These are phyloP conservation scores for Botrytis cinerea DNA, from an alignment of 2,329 filamentous ascomycete species.

Conservation along the genomic window DNA sequence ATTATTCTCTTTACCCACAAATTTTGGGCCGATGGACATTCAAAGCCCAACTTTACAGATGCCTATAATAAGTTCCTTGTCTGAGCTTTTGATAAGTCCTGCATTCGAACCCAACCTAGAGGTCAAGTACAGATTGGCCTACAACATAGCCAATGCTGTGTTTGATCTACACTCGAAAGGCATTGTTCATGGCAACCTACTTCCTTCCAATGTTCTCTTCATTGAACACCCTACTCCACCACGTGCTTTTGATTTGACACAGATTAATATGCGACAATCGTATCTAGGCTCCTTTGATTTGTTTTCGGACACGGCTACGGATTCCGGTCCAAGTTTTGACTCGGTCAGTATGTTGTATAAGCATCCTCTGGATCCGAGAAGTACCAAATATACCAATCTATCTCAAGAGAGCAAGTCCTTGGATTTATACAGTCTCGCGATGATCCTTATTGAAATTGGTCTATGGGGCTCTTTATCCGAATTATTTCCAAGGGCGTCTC, in stretches of 20 bases:
- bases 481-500: slow-evolving; percentile 36
- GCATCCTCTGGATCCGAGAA: slow-evolving; percentile 65
- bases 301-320: slow-evolving; percentile 54
- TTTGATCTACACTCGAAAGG: slow-evolving; percentile 71
- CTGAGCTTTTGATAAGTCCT: slow-evolving; percentile 53
- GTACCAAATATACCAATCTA: slow-evolving; percentile 51
- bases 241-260: slow-evolving; percentile 33
- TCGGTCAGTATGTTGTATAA: slow-evolving; percentile 48
- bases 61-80: slow-evolving; percentile 50
- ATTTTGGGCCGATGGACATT: slow-evolving; percentile 60
- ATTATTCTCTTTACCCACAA: slow-evolving; percentile 71
- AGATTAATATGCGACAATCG: slow-evolving; percentile 65
- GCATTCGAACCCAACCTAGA: slow-evolving; percentile 68
- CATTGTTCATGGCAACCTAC: slow-evolving; percentile 70
- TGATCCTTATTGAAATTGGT: slow-evolving; percentile 73
- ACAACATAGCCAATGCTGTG: slow-evolving; percentile 71
- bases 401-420: slow-evolving; percentile 58
- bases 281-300: slow-evolving; percentile 74
- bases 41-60: slow-evolving; percentile 48
- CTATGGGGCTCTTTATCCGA: slow-evolving; percentile 66
- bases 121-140: slow-evolving; percentile 73
- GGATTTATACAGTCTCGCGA: slow-evolving; percentile 73
- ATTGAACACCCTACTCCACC: slow-evolving; percentile 44
- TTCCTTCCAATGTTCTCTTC: slow-evolving; percentile 68
- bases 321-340: slow-evolving; percentile 31